Evolutionary conservation across 1,284 basidiomycete genomes (phyloP), one percentile per base, ranked within the genome.

Genomic region (Porogramme epimiltina): DNA sequence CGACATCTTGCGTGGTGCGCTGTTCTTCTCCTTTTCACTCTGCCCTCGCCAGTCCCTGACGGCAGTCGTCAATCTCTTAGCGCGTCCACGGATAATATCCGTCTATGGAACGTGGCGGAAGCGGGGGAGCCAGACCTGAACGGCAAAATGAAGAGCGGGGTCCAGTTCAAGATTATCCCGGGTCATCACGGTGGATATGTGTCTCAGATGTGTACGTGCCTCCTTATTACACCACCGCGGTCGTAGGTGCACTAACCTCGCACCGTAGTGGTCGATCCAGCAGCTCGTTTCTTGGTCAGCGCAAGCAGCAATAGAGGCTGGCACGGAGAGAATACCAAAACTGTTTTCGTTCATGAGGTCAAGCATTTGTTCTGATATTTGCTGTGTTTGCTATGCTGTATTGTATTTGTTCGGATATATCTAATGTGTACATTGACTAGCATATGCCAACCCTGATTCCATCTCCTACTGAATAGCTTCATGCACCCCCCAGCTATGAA

Each of bases 161-260:
- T 87, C 18, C 89, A 89, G 58, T 98, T 98, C 79, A 94, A 94
- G 71, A 97, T 98, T 56, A 92, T 99, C 34, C 91, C 95, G 4
- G 96, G 96, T 0, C 95, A 98, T 72, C 93, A 98, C 71, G 95
- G 95, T 25, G 95, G 94, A 2, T 91, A 87, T 54, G 82, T 98
- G 16, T 96, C 93, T 4, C 88, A 91, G 61, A 91, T 97, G 82
- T 69, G 93, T 95, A 55, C 34, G 66, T 62, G 4, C 11, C 18
- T 8, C 2, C 5, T 25, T 25, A 1, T 20, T 22, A 18, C 4
- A 11, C 42, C 33, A 10, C 19, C 10, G 3, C 9, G 2, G 3
- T 15, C n/a, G 13, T 10, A 42, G 25, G 19, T 36, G 46, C 22
- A 8, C 24, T 49, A 24, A 54, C 50, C 47, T 55, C 47, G 53